phyloP scores from a whole-genome alignment of 2,329 filamentous ascomycete genomes.

The Colletotrichum paranaense region DNA sequence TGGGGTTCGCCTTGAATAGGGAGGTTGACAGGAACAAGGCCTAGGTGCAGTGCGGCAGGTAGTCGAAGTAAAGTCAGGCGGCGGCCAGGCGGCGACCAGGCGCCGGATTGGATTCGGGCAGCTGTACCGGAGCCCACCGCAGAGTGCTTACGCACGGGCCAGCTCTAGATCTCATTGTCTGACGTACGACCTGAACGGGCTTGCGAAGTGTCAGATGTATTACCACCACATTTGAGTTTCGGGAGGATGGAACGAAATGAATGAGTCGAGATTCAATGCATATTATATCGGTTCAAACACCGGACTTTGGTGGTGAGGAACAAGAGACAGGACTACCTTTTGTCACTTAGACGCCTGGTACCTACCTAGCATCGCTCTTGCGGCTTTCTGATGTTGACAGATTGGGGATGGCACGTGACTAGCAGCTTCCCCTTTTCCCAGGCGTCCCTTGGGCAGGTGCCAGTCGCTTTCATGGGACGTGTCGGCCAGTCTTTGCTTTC shows the following conservation, averaged over 20 bases:
- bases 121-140: conserved; percentile 13
- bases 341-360: not conserved
- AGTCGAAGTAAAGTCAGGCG: conserved; percentile 22
- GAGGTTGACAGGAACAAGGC: conserved; percentile 25
- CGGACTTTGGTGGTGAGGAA: not conserved
- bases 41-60: conserved; percentile 12
- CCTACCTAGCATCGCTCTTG: not conserved
- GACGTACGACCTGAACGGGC: conserved; percentile 25
- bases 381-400: not conserved
- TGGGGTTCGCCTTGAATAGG: conserved; percentile 22
- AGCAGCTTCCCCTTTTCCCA: conserved; percentile 25
- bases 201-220: conserved; percentile 22
- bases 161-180: not conserved
- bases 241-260: not conserved
- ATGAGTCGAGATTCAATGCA: not conserved
- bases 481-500: conserved; percentile 27
- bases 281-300: not conserved
- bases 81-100: conserved; percentile 1
- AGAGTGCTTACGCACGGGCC: conserved; percentile 16
- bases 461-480: conserved; percentile 3
- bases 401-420: conserved; percentile 29
- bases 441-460: conserved; percentile 21
- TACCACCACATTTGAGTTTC: conserved; percentile 25
- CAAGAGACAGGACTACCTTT: not conserved
- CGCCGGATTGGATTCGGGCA: conserved; percentile 19